Conservation (phyloP, 177 flowering plant species). For the Vitis hybrid region DNA sequence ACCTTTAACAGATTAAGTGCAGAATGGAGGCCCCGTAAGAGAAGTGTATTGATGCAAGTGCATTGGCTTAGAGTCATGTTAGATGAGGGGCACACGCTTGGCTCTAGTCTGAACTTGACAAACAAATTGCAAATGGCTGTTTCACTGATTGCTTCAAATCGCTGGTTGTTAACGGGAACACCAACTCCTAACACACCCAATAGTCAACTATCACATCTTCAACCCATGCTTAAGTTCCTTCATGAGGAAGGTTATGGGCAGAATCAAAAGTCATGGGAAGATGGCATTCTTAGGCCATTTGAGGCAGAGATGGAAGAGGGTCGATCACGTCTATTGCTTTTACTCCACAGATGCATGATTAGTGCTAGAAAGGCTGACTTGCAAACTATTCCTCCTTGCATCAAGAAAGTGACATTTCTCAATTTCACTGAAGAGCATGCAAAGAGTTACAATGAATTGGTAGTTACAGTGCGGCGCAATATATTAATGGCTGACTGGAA, state of each 20-base stretch:
- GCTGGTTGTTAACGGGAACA: slow-evolving; percentile 96
- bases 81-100: slow-evolving; percentile 98
- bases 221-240: slow-evolving; percentile 87
- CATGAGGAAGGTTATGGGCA: slow-evolving; percentile 86
- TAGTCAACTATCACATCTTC: slow-evolving; percentile 88
- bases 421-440: slow-evolving; percentile 86
- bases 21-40: slow-evolving; percentile 80
- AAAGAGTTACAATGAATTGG: slow-evolving; percentile 89
- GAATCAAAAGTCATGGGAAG: slow-evolving; percentile 86
- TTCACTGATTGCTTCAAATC: slow-evolving; percentile 69
- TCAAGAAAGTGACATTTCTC: slow-evolving; percentile 66
- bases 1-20: slow-evolving; percentile 92
- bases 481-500: slow-evolving; percentile 98
- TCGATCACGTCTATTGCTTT: slow-evolving; percentile 63
- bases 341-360: slow-evolving; percentile 88
- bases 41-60: slow-evolving; percentile 81
- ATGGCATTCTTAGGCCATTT: slow-evolving; percentile 87
- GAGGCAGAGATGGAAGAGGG: slow-evolving; percentile 96
- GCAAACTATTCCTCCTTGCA: slow-evolving; percentile 86
- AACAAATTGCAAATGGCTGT: slow-evolving; percentile 92
- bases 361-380: slow-evolving; percentile 92
- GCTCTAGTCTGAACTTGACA: slow-evolving; percentile 85
- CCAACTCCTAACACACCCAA: slow-evolving; percentile 93
- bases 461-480: slow-evolving; percentile 86
- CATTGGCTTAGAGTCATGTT: slow-evolving; percentile 93